Evolutionary conservation across 2,329 filamentous ascomycete genomes (phyloP).

Genomic region (Botrytis aclada): DNA sequence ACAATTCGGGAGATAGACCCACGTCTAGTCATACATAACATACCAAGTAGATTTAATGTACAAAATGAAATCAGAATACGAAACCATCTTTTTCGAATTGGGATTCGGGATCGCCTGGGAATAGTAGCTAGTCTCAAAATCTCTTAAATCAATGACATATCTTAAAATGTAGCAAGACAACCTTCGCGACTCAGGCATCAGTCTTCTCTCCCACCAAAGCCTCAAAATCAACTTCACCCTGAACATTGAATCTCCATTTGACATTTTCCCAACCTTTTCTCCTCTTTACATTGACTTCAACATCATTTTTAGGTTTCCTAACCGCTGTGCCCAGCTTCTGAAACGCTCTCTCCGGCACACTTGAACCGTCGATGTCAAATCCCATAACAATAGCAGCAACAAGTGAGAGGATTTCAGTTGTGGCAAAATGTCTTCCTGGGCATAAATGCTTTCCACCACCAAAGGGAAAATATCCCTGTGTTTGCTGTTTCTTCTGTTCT

Average conservation of each 20-base stretch:
- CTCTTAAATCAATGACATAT: not conserved
- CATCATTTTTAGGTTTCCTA: slow-evolving; percentile 31
- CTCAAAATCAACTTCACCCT: slow-evolving; percentile 21
- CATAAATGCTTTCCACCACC: slow-evolving; percentile 43
- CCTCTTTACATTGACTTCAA: slow-evolving; percentile 25
- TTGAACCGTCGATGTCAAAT: slow-evolving; percentile 29
- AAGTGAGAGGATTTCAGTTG: slow-evolving; percentile 41
- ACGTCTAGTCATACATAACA: not conserved
- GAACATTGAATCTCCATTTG: slow-evolving; percentile 29
- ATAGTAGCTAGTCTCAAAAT: not conserved
- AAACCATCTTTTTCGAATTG: not conserved
- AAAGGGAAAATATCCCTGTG: slow-evolving; percentile 41
- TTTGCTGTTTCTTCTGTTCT: slow-evolving; percentile 24
- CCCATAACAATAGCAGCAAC: slow-evolving; percentile 37
- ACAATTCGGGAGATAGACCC: too few species aligned
- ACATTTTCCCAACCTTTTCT: slow-evolving; percentile 30
- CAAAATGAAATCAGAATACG: not conserved
- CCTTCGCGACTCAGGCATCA: not conserved
- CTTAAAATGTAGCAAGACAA: not conserved
- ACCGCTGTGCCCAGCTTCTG: slow-evolving; percentile 31
- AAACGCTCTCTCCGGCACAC: slow-evolving; percentile 25
- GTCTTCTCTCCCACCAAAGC: slow-evolving; percentile 18
- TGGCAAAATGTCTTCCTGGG: slow-evolving; percentile 42
- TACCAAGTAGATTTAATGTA: not conserved
- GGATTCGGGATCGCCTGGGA: not conserved